These are phyloP conservation scores for Diversispora epigaea DNA, from an alignment of 192 early-diverging fungal genomes.

Conservation along the genomic window DNA sequence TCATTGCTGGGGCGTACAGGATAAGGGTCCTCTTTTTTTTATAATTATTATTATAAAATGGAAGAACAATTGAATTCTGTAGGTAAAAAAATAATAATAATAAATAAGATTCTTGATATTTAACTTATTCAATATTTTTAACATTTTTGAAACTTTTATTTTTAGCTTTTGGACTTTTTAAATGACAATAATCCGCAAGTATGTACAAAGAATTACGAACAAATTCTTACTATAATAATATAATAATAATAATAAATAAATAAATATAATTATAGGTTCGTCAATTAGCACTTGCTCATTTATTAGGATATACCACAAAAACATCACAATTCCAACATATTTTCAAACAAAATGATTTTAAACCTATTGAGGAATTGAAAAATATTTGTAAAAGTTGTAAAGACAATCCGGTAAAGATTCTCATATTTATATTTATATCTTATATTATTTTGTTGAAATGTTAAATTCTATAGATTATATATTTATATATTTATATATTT, in stretches of 20 bases:
- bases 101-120: neutral
- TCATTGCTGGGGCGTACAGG: too few species aligned
- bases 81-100: neutral
- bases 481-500: neutral
- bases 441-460: neutral
- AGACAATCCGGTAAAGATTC: conserved; percentile 5
- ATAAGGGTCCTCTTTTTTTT: neutral
- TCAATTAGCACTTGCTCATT: conserved; percentile 7
- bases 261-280: neutral
- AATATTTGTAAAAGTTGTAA: conserved; percentile 23
- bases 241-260: neutral
- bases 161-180: conserved; percentile 24
- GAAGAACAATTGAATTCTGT: conserved; percentile 20
- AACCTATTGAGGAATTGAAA: conserved; percentile 17
- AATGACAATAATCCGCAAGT: conserved; percentile 25
- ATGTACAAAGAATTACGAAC: neutral
- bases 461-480: neutral
- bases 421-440: neutral
- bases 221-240: neutral
- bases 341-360: conserved; percentile 25
- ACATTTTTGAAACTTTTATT: neutral
- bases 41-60: conserved; percentile 17
- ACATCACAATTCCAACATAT: conserved; percentile 17
- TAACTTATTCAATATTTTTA: neutral
- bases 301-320: conserved; percentile 12